phyloP scores from a whole-genome alignment of 371 early-diverging fungal species.

The Mortierella sp. region DNA sequence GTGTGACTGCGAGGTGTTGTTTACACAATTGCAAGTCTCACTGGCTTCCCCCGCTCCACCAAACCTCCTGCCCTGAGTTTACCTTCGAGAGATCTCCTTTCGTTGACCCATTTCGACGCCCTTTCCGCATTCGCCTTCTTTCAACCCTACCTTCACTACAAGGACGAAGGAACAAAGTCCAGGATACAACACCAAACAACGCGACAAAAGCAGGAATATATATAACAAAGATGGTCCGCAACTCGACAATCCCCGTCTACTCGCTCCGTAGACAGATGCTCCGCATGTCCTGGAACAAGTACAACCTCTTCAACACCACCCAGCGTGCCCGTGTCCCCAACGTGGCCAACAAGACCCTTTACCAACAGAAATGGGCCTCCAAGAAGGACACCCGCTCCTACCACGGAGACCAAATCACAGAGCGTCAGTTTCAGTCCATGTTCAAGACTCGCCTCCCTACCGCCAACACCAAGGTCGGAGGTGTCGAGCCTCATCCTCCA shows the following conservation, averaged over 20 bases:
- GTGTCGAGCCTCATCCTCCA: slow-evolving; percentile 75
- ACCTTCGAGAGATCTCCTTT: neutral
- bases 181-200: neutral
- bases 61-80: neutral
- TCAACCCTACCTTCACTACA: neutral
- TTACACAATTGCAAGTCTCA: slow-evolving; percentile 7
- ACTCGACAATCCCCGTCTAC: slow-evolving; percentile 65
- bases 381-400: slow-evolving; percentile 95
- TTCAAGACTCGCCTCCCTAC: slow-evolving; percentile 83
- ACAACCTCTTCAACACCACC: slow-evolving; percentile 91
- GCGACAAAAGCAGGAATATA: neutral
- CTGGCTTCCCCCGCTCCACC: neutral
- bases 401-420: slow-evolving; percentile 92
- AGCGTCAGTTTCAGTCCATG: slow-evolving; percentile 84
- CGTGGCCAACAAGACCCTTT: slow-evolving; percentile 82
- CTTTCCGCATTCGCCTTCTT: neutral
- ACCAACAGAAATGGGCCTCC: slow-evolving; percentile 94
- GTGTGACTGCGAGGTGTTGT: slow-evolving; percentile 2
- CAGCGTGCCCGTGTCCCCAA: slow-evolving; percentile 69
- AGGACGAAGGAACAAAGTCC: neutral
- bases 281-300: slow-evolving; percentile 95
- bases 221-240: slow-evolving; percentile 44
- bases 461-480: slow-evolving; percentile 67
- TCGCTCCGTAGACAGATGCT: slow-evolving; percentile 79
- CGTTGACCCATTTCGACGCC: neutral